Evolutionary conservation across 768 basidiomycete species (phyloP).

Genomic region (Nidularia sp.): DNA sequence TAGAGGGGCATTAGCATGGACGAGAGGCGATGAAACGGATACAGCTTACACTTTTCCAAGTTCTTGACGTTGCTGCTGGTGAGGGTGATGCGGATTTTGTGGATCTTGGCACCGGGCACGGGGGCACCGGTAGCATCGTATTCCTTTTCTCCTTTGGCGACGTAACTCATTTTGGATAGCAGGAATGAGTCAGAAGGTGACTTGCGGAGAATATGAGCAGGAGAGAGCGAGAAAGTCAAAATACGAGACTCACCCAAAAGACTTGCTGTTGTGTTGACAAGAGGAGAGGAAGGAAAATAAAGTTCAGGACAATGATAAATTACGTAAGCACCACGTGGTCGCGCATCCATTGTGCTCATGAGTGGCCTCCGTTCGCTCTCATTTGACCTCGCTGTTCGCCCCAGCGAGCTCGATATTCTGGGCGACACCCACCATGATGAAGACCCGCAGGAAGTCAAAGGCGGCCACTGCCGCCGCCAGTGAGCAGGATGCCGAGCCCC

Average conservation of each 20-base stretch:
- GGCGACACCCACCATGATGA: constrained; percentile 25
- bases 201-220: constrained; percentile 22
- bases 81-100: constrained; percentile 99
- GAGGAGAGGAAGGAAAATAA: constrained; percentile 29
- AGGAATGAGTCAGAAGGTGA: constrained; percentile 79
- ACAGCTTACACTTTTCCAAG: constrained; percentile 86
- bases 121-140: constrained; percentile 90
- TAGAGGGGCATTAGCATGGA: background rate
- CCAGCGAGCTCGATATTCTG: constrained; percentile 25
- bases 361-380: constrained; percentile 1
- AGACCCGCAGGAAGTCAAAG: constrained; percentile 64
- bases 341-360: constrained; percentile 13
- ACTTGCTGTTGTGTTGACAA: constrained; percentile 35
- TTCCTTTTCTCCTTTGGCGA: constrained; percentile 98
- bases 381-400: constrained; percentile 29
- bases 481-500: constrained; percentile 18
- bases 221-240: background rate
- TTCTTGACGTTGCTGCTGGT: constrained; percentile 97
- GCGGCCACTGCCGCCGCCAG: constrained; percentile 35
- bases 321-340: constrained; percentile 27
- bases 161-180: constrained; percentile 82
- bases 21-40: constrained; percentile 12
- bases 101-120: constrained; percentile 85
- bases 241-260: constrained; percentile 37
- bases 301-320: constrained; percentile 24